Conservation (phyloP, 2,329 filamentous ascomycete genomes). For the Phialophora expanda region DNA sequence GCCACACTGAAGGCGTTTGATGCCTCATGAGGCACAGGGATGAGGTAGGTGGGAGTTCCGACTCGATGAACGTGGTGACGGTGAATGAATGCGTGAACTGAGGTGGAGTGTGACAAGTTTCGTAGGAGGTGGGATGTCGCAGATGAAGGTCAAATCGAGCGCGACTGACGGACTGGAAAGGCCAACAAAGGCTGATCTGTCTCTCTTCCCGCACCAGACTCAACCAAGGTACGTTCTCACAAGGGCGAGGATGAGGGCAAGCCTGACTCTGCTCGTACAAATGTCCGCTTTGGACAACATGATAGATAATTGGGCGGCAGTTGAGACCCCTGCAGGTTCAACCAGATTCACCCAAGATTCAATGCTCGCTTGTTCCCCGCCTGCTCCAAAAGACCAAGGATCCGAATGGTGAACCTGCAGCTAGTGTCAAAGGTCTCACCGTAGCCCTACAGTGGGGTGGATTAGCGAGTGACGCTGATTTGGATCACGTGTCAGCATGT, state of each 20-base stretch:
- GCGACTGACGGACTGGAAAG: not conserved
- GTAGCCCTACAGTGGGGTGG: not conserved
- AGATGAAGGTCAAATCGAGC: not conserved
- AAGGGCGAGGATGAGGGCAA: not conserved
- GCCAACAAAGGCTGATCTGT: not conserved
- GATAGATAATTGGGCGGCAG: not conserved
- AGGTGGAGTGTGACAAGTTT: not conserved
- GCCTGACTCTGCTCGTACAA: not conserved
- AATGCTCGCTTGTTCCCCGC: slow-evolving; percentile 6
- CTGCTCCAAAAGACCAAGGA: not conserved
- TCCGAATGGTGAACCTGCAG: not conserved
- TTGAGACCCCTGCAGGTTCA: not conserved
- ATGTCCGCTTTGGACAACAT: not conserved
- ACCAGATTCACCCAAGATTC: not conserved
- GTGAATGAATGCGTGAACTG: not conserved
- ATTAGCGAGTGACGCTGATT: not conserved
- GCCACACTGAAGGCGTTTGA: slow-evolving; percentile 17
- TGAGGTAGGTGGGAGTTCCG: not conserved
- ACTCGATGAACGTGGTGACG: not conserved
- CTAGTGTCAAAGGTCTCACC: not conserved
- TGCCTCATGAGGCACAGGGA: slow-evolving; percentile 22
- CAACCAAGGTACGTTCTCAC: not conserved
- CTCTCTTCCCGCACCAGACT: not conserved
- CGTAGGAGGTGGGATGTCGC: not conserved
- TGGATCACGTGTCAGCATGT: not conserved